Base-by-base conservation (phyloP, 192 early-diverging fungal genomes). In the Thamnidium elegans region DNA sequence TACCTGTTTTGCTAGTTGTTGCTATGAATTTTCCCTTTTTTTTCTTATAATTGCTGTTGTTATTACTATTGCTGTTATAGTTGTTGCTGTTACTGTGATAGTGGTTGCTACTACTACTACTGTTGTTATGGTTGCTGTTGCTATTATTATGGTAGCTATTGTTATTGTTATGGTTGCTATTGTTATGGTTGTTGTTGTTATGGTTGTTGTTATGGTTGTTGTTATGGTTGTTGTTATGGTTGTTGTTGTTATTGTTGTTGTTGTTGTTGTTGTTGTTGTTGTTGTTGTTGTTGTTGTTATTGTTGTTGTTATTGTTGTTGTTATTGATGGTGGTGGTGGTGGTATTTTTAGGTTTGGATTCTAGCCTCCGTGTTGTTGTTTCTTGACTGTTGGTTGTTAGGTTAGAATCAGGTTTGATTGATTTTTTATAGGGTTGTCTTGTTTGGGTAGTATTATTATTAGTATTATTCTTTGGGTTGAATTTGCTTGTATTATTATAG, bases 211-310 rank as follows among this genome's bases (percentile, higher is more conserved):
- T 17, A 47, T 36, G 20, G 52, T 42, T 63, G 48, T 1, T 3
- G 19, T 26, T 44, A 7, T 61, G 0, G 15, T 30, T 3, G 21
- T 43, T 54, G 51, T 50, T 36, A 23, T 54, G 2, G 46, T 50
- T 62, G 30, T 34, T 62, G n/a, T 3, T 42, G 36, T 9, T 58
- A 10, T 17, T 34, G 19, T 14, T 58, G 19, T 42, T 13, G 30
- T 50, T 62, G 5, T 19, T 26, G 7, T 50, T 47, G 31, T 62
- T 20, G 45, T 62, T 48, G 30, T 50, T 26, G 47, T 30, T 62
- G 15, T 50, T 46, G 26, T 50, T 47, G 26, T 48, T 21, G 21
- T 61, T 32, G 31, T 32, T 34, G 58, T 1, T 60, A 13, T 7
- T 46, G 15, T 36, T 19, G 58, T 15, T 61, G 1, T 15, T 17